A percentile compares a stretch with the other conserved stretches of the same genome.
These are phyloP conservation scores for Puccinia coronata DNA, from an alignment of 1,284 basidiomycete genomes.

Conservation along the genomic window DNA sequence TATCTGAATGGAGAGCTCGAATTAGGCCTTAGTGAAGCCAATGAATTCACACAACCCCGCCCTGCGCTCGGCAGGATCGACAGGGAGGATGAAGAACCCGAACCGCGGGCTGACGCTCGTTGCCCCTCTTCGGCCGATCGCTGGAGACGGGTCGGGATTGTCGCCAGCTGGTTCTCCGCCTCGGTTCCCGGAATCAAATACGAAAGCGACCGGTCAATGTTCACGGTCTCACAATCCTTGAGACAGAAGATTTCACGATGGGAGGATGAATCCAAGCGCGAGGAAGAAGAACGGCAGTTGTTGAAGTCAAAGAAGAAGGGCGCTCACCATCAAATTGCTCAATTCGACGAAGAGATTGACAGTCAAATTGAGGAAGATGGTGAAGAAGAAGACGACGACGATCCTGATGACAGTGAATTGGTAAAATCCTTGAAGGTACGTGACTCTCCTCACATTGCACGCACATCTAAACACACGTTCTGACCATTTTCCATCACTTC, in stretches of 20 bases:
- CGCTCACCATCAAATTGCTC: conserved; percentile 48
- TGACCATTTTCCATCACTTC: conserved; percentile 52
- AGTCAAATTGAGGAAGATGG: conserved; percentile 45
- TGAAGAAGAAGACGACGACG: conserved; percentile 64
- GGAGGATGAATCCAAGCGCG: conserved; percentile 66
- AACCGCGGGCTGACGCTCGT: not conserved
- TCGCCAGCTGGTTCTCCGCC: conserved; percentile 70
- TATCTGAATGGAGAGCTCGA: conserved; percentile 27
- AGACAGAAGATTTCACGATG: conserved; percentile 71
- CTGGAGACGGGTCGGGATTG: conserved; percentile 75
- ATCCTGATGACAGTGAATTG: conserved; percentile 71
- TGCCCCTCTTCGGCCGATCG: conserved; percentile 56
- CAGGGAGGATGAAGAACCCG: conserved; percentile 5
- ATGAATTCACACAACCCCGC: not conserved
- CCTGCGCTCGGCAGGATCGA: not conserved
- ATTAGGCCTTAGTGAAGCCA: not conserved
- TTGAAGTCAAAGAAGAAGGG: conserved; percentile 10
- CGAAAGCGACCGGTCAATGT: not conserved
- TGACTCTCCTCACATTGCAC: conserved; percentile 8
- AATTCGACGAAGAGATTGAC: conserved; percentile 57
- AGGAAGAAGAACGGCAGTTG: conserved; percentile 26
- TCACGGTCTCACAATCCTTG: conserved; percentile 51
- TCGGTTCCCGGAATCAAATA: conserved; percentile 63
- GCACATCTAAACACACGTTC: conserved; percentile 60
- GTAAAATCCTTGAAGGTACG: conserved; percentile 74